A percentile compares a stretch with the other conserved stretches of the same genome.
Conservation (phyloP, 768 basidiomycete genomes). For the Russula emetica region DNA sequence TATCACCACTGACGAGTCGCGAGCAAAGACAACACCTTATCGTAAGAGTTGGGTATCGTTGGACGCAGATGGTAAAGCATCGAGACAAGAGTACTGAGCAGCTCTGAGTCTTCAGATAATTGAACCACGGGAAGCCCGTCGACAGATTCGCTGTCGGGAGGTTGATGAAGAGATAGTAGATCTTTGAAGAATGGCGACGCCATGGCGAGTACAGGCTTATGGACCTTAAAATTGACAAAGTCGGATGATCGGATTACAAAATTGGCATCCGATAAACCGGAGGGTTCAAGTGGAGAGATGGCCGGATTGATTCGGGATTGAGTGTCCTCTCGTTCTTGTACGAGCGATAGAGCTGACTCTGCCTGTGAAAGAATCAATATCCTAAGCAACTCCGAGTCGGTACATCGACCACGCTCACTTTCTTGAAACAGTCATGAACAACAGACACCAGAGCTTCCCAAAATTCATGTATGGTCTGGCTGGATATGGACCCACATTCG, state of each 20-base stretch:
- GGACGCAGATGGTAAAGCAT: constrained; percentile 5
- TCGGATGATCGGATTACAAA: constrained; percentile 4
- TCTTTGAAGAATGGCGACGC: constrained; percentile 3
- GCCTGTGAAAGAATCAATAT: neutral
- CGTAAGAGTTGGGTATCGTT: constrained; percentile 2
- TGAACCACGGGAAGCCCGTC: constrained; percentile 10
- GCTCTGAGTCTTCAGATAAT: neutral
- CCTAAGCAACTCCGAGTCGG: neutral
- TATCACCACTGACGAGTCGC: too few species aligned
- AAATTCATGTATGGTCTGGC: neutral
- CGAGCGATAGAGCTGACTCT: too few species aligned
- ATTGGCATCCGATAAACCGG: neutral
- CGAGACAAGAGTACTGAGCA: neutral
- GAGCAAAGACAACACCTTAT: neutral
- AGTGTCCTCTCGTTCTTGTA: neutral
- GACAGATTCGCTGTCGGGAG: neutral
- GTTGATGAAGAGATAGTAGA: neutral
- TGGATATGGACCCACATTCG: neutral
- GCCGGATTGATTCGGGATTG: neutral
- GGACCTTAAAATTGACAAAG: constrained; percentile 1
- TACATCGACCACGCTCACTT: neutral
- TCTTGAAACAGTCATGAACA: neutral
- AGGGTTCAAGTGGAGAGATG: too few species aligned
- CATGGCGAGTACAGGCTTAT: constrained; percentile 1
- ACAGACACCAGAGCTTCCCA: neutral